A percentile compares a stretch with the other conserved stretches of the same genome.
Evolutionary conservation across 306 rosid species (phyloP).

Genomic region (Leucaena leucocephala): DNA sequence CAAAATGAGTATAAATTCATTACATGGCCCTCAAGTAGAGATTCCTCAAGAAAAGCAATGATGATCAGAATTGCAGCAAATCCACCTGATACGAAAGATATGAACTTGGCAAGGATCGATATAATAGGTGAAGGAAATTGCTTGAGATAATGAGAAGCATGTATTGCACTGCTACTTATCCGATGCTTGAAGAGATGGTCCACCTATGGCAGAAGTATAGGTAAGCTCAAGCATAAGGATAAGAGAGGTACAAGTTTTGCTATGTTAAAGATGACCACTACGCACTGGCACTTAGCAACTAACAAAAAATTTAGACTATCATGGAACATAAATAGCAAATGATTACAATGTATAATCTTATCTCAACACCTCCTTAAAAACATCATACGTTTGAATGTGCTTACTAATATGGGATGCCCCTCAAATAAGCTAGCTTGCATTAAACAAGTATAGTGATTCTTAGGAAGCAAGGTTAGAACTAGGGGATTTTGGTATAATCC

Average conservation of each 20-base stretch:
- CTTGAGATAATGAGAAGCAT: slow-evolving; percentile 85
- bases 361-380: slow-evolving; percentile 18
- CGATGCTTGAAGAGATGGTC: slow-evolving; percentile 83
- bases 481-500: neutral
- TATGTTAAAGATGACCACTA: neutral
- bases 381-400: slow-evolving; percentile 1
- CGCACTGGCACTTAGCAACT: neutral
- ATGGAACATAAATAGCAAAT: neutral
- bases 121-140: slow-evolving; percentile 96
- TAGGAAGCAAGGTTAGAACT: slow-evolving; percentile 7
- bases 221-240: slow-evolving; percentile 28
- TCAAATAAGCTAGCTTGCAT: slow-evolving; percentile 3
- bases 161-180: slow-evolving; percentile 74
- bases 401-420: slow-evolving; percentile 6
- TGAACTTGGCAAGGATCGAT: slow-evolving; percentile 85
- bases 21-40: slow-evolving; percentile 97
- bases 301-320: neutral
- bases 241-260: neutral
- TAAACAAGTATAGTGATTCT: neutral
- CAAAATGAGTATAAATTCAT: slow-evolving; percentile 32
- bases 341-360: slow-evolving; percentile 12
- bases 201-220: slow-evolving; percentile 52
- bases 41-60: slow-evolving; percentile 89
- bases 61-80: slow-evolving; percentile 92
- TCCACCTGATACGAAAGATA: slow-evolving; percentile 96